Evolutionary conservation across 805 yeast genomes (phyloP), one percentile per base, ranked within the genome.

Genomic region (Yarrowia porcina): DNA sequence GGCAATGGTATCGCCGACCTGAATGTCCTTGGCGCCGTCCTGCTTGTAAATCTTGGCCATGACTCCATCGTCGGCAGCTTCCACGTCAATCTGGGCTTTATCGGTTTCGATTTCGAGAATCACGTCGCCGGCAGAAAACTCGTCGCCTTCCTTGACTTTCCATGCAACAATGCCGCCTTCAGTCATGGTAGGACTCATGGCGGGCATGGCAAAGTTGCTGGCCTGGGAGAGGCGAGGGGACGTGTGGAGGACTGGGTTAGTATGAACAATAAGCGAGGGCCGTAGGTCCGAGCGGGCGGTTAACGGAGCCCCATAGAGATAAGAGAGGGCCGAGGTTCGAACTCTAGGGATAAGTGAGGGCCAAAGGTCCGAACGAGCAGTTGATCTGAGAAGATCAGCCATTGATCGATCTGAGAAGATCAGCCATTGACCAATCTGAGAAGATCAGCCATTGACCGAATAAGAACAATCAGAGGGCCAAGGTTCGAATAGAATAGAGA

Each of bases 171-270:
- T 82, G 6, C 96, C 97, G 41, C 99, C 99, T 72, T 86, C 89
- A 30, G 91, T 90, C 99, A 93, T 93, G 7, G 99, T 93, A 44
- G 99, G 99, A 5, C 97, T 92, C 97, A 93, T 90, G 25, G 99
- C 97, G 4, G 99, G 99, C 98, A 93, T 93, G 61, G 80, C 85
- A 77, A 90, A 90, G 64, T 71, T 71, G 32, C 67, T 38, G 28
- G 77, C 77, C 21, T 27, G 35, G 35, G 4, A 25, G 23, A n/a
- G 35, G 25, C 20, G 18, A 30, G 59, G 3, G n/a, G 32, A 9
- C 13, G 59, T 52, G 59, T 52, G 59, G 23, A 52, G 41, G 8
- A 30, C 59, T 52, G 59, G 17, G 59, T 52, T 52, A 52, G 59
- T 45, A 21, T 8, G 28, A 15, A 21, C 8, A n/a, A 8, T n/a